Conservation (phyloP, 441 rosid genomes). For the Mallotus repandus region DNA sequence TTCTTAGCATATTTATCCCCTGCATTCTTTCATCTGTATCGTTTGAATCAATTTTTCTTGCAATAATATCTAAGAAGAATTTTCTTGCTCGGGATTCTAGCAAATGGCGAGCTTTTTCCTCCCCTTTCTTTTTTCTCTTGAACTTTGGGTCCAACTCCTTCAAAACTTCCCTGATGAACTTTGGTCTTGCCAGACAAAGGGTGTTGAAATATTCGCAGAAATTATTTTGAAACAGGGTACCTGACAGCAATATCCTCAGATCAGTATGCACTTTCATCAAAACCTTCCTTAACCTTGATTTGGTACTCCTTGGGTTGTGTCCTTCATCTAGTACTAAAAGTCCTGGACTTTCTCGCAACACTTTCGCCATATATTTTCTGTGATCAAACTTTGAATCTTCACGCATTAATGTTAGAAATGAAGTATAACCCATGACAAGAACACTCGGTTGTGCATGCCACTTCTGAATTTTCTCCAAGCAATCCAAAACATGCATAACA, state of each 20-base stretch:
- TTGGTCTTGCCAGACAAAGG: constrained; percentile 86
- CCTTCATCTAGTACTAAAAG: constrained; percentile 89
- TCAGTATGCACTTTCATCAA: constrained; percentile 93
- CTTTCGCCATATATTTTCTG: constrained; percentile 84
- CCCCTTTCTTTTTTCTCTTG: constrained; percentile 39
- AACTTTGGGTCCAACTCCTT: constrained; percentile 61
- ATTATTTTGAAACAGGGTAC: constrained; percentile 94
- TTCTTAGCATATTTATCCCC: constrained; percentile 76
- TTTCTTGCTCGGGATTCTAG: constrained; percentile 87
- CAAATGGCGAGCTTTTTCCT: constrained; percentile 58
- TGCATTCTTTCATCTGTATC: constrained; percentile 68
- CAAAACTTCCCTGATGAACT: constrained; percentile 72
- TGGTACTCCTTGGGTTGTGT: constrained; percentile 93
- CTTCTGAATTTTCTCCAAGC: constrained; percentile 89
- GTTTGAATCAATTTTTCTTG: constrained; percentile 72
- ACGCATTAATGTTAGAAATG: constrained; percentile 81
- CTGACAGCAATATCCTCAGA: constrained; percentile 76
- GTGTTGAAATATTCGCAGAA: constrained; percentile 96
- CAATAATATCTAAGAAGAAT: constrained; percentile 70
- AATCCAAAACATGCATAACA: constrained; percentile 91
- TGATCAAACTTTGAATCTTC: constrained; percentile 82
- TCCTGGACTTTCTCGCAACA: constrained; percentile 85
- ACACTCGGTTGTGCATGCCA: constrained; percentile 95
- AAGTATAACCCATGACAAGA: constrained; percentile 95
- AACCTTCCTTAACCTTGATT: constrained; percentile 84